phyloP scores from a whole-genome alignment of 177 flowering plant species.

The Vitis hybrid region DNA sequence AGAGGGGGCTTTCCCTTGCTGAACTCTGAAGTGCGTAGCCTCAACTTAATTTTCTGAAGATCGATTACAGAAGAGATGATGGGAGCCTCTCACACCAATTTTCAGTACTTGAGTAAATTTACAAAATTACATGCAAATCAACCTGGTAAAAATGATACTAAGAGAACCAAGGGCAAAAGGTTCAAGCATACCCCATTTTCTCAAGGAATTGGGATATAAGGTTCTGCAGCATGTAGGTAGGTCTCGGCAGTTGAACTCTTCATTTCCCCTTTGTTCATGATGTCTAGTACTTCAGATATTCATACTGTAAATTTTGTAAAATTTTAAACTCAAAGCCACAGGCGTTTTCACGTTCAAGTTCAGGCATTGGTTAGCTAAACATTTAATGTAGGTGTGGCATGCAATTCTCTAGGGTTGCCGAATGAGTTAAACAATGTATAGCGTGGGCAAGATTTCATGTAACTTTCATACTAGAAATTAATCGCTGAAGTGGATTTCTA shows the following conservation, averaged over 20 bases:
- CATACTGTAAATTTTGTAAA: background rate
- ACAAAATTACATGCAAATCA: background rate
- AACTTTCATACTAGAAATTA: no score
- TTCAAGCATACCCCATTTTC: background rate
- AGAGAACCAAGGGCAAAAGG: background rate
- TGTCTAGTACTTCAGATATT: background rate
- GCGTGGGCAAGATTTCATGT: no score
- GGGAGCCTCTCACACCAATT: background rate
- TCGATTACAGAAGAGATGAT: background rate
- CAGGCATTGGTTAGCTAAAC: background rate
- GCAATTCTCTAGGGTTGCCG: background rate
- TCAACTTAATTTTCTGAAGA: no score
- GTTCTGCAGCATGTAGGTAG: background rate
- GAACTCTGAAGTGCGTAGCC: no score
- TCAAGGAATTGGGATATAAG: background rate
- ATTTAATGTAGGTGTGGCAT: background rate
- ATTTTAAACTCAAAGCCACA: background rate
- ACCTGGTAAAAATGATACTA: background rate
- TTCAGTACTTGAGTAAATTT: background rate
- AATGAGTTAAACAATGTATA: background rate
- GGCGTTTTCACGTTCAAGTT: background rate
- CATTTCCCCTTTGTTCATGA: background rate
- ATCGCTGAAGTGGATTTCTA: no score
- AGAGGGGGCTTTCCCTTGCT: no score
- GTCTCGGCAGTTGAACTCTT: background rate